Evolutionary conservation across 192 early-diverging fungal species (phyloP).

Genomic region (Coemansia sp.): DNA sequence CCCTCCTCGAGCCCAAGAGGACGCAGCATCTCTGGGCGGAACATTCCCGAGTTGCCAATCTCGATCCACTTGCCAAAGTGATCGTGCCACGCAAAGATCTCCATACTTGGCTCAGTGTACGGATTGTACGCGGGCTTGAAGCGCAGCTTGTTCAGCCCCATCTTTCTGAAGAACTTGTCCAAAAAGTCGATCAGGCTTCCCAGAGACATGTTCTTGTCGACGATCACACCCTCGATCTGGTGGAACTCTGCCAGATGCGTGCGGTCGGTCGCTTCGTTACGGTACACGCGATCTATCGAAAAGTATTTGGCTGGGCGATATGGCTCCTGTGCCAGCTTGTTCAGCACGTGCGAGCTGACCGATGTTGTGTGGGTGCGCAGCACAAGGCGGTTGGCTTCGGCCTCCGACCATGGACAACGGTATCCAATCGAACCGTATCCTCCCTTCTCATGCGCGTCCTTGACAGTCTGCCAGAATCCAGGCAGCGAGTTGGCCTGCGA

Average conservation of each 20-base stretch:
- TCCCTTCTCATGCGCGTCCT: constrained; percentile 88
- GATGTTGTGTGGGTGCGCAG: constrained; percentile 98
- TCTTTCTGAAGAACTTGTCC: constrained; percentile 96
- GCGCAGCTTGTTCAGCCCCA: constrained; percentile 89
- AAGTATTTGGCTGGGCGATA: constrained; percentile 98
- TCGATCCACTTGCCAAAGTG: constrained; percentile 90
- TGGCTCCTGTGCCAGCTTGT: constrained; percentile 85
- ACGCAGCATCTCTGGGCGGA: constrained; percentile 98
- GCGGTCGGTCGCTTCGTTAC: constrained; percentile 97
- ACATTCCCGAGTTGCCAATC: constrained; percentile 99
- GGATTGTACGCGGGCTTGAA: constrained; percentile 99
- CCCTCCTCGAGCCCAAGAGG: constrained; percentile 94
- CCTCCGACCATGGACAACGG: constrained; percentile 88
- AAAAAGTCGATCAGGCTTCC: constrained; percentile 97
- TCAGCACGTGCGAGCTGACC: constrained; percentile 88
- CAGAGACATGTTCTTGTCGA: constrained; percentile 90
- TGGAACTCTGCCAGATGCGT: constrained; percentile 99
- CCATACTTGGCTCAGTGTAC: constrained; percentile 99
- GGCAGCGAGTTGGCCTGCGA: constrained; percentile 71
- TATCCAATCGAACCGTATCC: constrained; percentile 97
- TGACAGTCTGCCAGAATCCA: constrained; percentile 91
- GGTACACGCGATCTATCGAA: constrained; percentile 98
- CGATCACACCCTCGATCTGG: constrained; percentile 98
- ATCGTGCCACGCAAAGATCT: constrained; percentile 97
- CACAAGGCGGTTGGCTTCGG: constrained; percentile 90